Evolutionary conservation across 306 rosid genomes (phyloP), one percentile per base, ranked within the genome.

Genomic region (Glycine tomentella): DNA sequence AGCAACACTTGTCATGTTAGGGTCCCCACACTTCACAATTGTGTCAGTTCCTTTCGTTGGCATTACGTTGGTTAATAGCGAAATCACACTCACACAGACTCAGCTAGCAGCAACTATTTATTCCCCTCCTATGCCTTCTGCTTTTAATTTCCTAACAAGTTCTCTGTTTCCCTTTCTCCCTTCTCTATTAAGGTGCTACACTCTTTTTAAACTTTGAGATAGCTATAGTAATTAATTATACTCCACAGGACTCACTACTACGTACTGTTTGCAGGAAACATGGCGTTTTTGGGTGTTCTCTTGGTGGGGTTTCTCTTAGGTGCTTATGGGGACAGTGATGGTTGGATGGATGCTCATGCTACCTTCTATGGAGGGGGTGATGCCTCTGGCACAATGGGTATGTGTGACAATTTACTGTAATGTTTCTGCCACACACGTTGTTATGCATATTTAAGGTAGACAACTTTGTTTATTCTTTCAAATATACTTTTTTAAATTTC

Each of bases 351-450:
- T 52, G 94, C 94, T 5, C 94, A 88, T 82, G 92, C 94, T 55
- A 92, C 97, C 75, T 92, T 92, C 89, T 92, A 92, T 69, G 97
- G 97, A 4, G 97, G 97, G 3, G 94, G 94, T 36, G 97, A 90
- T 79, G 97, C 97, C 17, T 77, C 97, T 66, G 97, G 94, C 9
- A 92, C 97, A 52, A 90, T 92, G 94, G 97, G 91, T 92, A 86
- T 31, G 86, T 31, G 85, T 85, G 0, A 55, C 66, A 33, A 17
- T 17, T 68, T 53, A 9, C 44, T 53, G 13, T 51, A 33, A 44
- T 62, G 58, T 52, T 76, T 33, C 2, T 20, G 46, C 9, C 58
- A 56, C 20, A 44, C 10, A 4, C 31, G 31, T 25, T 25, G 31
- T 44, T 44, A 7, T 7, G 48, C 6, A 16, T 11, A 36, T 69